Evolutionary conservation across 306 rosid species (phyloP), one percentile per base, ranked within the genome.

Genomic region (Fragaria vesca): DNA sequence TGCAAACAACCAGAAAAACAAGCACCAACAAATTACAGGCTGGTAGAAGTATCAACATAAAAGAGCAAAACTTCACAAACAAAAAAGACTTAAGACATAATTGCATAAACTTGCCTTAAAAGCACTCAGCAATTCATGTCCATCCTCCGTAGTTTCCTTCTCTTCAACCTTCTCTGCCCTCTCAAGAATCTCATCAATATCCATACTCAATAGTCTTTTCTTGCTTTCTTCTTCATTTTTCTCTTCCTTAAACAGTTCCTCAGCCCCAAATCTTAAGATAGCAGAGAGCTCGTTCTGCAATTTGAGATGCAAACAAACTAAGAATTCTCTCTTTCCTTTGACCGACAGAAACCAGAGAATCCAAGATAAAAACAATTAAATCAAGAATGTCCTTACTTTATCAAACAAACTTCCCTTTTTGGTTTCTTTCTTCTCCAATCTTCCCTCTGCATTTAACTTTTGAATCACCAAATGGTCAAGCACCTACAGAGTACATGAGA

Each of bases 391-490:
- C 88, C 94, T 81, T 90, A 96, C 99, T 84, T 96, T 96, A 78
- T 96, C 99, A 89, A 96, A 96, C 70, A 76, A 77, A 68, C 92
- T 83, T 81, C 93, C 99, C 71, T 96, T 96, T 80, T 96, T 96
- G 36, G 94, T 81, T 85, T 96, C 99, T 85, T 91, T 96, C 91
- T 91, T 96, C 90, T 96, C 99, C 90, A 96, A 79, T 81, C 96
- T 86, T 78, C 99, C 99, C 87, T 96, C 99, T 45, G 99, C 99
- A 75, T 96, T 96, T 80, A 96, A 79, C 86, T 96, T 96, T 88
- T 96, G 99, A 83, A 96, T 96, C 86, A 96, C 99, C 97, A 96
- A 83, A 87, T 96, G 99, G 79, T 96, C 99, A 72, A 96, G 97
- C 85, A 96, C 99, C 99, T 96, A 75, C 24, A 73, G 32, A 88